Percentiles rank a stretch among this genome's conserved stretches.
phyloP scores from a whole-genome alignment of 495 filamentous ascomycete genomes.

The Achaetomiella virescens region DNA sequence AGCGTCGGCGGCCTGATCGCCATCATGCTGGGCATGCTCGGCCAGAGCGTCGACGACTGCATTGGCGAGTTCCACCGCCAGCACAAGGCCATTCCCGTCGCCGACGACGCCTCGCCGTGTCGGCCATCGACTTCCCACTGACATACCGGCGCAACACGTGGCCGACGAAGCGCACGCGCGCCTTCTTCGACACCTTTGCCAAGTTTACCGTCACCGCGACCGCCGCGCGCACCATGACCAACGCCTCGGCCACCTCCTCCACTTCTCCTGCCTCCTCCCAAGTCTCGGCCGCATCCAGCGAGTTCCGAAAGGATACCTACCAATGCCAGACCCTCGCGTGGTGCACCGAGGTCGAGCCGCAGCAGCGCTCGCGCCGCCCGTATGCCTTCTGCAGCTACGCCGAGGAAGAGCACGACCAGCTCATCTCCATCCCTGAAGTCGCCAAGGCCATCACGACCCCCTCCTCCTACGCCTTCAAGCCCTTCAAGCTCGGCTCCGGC shows the following conservation, averaged over 20 bases:
- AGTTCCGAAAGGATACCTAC: slow-evolving; percentile 24
- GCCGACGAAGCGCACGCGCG: slow-evolving; percentile 25
- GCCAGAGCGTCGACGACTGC: slow-evolving; percentile 25
- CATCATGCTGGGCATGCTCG: slow-evolving; percentile 33
- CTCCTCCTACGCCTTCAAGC: slow-evolving; percentile 26
- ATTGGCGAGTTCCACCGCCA: slow-evolving; percentile 27
- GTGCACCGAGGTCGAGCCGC: slow-evolving; percentile 29
- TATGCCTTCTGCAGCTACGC: slow-evolving; percentile 32
- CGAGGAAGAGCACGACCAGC: slow-evolving; percentile 21
- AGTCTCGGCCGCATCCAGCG: slow-evolving; percentile 11
- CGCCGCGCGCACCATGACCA: not conserved
- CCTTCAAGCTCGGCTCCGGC: slow-evolving; percentile 29
- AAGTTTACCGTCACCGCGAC: slow-evolving; percentile 22
- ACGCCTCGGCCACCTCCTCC: not conserved
- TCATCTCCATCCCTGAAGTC: slow-evolving; percentile 29
- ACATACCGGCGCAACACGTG: slow-evolving; percentile 24
- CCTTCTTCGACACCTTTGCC: slow-evolving; percentile 31
- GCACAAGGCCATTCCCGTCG: slow-evolving; percentile 25
- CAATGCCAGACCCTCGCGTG: slow-evolving; percentile 31
- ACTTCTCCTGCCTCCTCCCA: slow-evolving; percentile 4
- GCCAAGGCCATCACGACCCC: slow-evolving; percentile 33
- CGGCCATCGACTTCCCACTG: slow-evolving; percentile 23
- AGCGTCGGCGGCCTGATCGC: slow-evolving; percentile 33
- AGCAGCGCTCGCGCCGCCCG: slow-evolving; percentile 18
- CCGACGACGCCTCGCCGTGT: slow-evolving; percentile 14